Evolutionary conservation across 169 alveolate genomes (phyloP).

Genomic region (Plasmodium gallinaceum): DNA sequence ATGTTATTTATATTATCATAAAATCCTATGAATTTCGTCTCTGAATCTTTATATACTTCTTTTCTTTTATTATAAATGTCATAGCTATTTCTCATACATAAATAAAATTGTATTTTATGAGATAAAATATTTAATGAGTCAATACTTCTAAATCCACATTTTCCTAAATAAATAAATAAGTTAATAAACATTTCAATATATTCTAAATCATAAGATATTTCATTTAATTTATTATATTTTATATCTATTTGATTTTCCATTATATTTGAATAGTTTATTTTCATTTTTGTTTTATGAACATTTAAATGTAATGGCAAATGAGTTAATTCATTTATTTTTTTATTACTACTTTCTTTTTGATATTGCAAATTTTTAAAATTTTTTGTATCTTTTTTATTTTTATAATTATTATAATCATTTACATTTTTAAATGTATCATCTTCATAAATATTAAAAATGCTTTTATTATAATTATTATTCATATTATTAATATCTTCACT

Average conservation of each 20-base stretch:
- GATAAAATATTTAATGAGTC: constrained; percentile 5
- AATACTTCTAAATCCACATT: constrained; percentile 11
- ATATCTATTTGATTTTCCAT: constrained; percentile 6
- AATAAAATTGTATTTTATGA: constrained; percentile 14
- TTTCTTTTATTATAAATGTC: not conserved
- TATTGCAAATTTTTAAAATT: not conserved
- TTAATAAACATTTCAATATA: constrained; percentile 49
- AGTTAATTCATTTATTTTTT: constrained; percentile 34
- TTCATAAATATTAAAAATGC: not conserved
- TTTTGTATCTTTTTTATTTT: not conserved
- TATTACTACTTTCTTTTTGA: constrained; percentile 1
- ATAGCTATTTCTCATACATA: not conserved
- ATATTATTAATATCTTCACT: not conserved
- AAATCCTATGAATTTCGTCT: not conserved
- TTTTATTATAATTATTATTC: not conserved
- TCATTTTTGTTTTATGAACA: constrained; percentile 24
- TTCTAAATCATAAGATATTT: constrained; percentile 4
- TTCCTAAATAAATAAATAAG: constrained; percentile 64
- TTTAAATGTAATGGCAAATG: constrained; percentile 71
- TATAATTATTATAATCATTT: not conserved
- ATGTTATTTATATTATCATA: constrained; percentile 9
- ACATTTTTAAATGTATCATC: not conserved
- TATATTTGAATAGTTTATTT: constrained; percentile 40
- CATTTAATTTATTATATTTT: not conserved
- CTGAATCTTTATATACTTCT: not conserved